phyloP scores from a whole-genome alignment of 371 early-diverging fungal species.

The Entomophthora muscae region DNA sequence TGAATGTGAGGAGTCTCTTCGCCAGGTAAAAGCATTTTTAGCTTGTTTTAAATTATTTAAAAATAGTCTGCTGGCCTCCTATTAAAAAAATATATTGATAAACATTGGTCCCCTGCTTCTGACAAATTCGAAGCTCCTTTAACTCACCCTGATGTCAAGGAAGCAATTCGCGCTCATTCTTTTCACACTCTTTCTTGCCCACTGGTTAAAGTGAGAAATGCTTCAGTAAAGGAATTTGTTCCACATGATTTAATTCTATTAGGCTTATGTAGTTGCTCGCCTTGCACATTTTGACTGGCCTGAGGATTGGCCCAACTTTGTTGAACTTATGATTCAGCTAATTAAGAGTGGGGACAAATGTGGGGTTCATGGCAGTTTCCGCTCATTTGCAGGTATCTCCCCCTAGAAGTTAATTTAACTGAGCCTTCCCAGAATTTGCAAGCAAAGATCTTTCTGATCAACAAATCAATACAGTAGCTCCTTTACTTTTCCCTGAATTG shows the following conservation, averaged over 20 bases:
- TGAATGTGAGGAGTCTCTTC: background rate
- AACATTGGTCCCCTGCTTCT: conserved; percentile 52
- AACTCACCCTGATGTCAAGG: conserved; percentile 26
- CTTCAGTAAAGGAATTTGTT: conserved; percentile 21
- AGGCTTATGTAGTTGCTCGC: conserved; percentile 70
- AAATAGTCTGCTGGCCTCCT: conserved; percentile 38
- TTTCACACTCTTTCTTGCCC: conserved; percentile 33
- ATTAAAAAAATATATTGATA: conserved; percentile 54
- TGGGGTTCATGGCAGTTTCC: conserved; percentile 74
- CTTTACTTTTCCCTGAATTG: conserved; percentile 5
- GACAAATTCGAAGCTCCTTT: conserved; percentile 38
- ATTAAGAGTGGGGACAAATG: conserved; percentile 43
- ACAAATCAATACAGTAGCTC: background rate
- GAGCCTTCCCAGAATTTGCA: conserved; percentile 1
- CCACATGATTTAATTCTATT: background rate
- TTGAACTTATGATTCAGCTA: conserved; percentile 50
- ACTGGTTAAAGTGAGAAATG: conserved; percentile 37
- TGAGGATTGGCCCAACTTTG: conserved; percentile 83
- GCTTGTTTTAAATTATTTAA: background rate
- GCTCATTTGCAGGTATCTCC: conserved; percentile 42
- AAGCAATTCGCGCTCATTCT: conserved; percentile 25
- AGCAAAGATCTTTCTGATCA: conserved; percentile 6
- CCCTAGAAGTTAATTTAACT: too few species aligned
- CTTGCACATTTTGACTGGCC: conserved; percentile 89
- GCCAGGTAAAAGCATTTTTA: background rate